Evolutionary conservation across 169 alveolate genomes (phyloP).

Genomic region (Plasmodium coatneyi): DNA sequence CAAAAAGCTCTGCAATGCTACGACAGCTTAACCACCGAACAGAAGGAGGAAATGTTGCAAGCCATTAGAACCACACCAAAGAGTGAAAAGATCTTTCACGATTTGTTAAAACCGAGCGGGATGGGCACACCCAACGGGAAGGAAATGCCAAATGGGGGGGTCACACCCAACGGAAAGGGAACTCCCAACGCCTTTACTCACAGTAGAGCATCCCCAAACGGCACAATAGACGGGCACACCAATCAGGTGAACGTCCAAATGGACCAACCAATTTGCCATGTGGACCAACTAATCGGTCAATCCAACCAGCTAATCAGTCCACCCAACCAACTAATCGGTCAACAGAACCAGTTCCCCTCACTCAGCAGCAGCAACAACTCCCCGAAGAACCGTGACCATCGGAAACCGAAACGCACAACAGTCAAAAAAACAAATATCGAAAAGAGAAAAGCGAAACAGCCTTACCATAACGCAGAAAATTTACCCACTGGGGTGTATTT

Average conservation of each 20-base stretch:
- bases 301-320: background rate
- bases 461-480: conserved; percentile 31
- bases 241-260: background rate
- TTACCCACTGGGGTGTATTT: conserved; percentile 75
- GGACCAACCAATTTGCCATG: background rate
- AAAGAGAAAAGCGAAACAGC: conserved; percentile 34
- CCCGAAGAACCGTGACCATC: background rate
- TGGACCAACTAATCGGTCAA: background rate
- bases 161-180: background rate
- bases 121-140: conserved; percentile 21
- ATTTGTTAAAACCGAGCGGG: conserved; percentile 6
- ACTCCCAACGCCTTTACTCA: background rate
- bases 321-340: background rate
- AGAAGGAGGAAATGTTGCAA: conserved; percentile 58
- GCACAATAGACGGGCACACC: background rate
- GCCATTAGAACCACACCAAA: conserved; percentile 57
- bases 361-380: background rate
- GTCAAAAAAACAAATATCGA: conserved; percentile 24
- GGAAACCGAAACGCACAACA: background rate
- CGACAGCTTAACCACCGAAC: conserved; percentile 36
- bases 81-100: conserved; percentile 65
- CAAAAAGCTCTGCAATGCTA: conserved; percentile 21
- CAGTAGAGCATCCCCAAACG: background rate
- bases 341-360: background rate
- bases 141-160: conserved; percentile 5